Percentiles rank a stretch among this genome's conserved stretches.
Conservation (phyloP, 1,139 yeast genomes). For the Sugiyamaella paludigena region DNA sequence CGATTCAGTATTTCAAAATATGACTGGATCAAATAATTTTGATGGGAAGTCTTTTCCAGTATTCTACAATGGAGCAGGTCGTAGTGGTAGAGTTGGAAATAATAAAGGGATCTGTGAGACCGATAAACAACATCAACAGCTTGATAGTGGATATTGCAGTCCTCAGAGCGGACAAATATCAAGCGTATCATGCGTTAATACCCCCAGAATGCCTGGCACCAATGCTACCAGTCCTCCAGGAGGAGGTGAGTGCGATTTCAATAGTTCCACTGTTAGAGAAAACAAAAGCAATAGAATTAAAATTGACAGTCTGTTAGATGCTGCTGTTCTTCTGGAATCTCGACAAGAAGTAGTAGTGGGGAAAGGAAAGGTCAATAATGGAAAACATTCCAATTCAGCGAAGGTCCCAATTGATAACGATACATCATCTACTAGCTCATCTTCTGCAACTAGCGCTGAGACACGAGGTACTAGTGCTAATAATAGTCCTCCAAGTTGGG, state of each 20-base stretch:
- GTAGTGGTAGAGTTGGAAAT: neutral
- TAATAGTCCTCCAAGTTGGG: slow-evolving; percentile 24
- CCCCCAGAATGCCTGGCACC: neutral
- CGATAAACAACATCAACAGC: neutral
- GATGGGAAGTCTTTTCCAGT: neutral
- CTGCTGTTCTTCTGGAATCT: slow-evolving; percentile 29
- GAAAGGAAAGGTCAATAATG: neutral
- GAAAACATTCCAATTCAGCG: neutral
- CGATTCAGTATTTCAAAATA: neutral
- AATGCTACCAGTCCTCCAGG: slow-evolving; percentile 1
- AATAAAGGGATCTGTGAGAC: no score
- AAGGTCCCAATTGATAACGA: neutral
- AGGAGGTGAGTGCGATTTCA: no score
- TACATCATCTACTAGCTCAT: neutral
- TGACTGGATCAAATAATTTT: neutral
- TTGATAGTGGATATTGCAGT: neutral
- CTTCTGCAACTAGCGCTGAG: no score
- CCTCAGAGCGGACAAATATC: slow-evolving; percentile 6
- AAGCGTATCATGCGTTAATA: slow-evolving; percentile 7
- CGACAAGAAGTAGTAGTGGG: neutral
- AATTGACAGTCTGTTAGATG: slow-evolving; percentile 32
- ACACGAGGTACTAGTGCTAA: slow-evolving; percentile 10
- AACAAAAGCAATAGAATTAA: slow-evolving; percentile 23
- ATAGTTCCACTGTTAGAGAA: slow-evolving; percentile 1
- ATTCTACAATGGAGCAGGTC: neutral